Conservation (phyloP, 345 rosid genomes). For the Acer yangbiense region DNA sequence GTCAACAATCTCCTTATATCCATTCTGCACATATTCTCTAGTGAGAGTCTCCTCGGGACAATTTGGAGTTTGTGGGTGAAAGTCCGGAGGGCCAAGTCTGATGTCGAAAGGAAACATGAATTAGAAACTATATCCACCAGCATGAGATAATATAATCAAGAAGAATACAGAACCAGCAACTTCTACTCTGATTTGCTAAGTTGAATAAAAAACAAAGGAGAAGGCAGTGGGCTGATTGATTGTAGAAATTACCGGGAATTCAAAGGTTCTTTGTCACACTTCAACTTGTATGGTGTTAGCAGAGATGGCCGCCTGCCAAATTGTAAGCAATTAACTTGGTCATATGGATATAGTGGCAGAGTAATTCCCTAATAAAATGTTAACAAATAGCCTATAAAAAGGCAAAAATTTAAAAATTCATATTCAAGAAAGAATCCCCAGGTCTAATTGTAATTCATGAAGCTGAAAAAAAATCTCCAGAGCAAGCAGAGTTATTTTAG, state of each 20-base stretch:
- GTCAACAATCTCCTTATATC: slow-evolving; percentile 94
- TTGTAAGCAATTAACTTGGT: slow-evolving; percentile 11
- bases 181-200: neutral
- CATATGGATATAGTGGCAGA: slow-evolving; percentile 1
- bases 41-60: slow-evolving; percentile 95
- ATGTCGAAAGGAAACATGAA: slow-evolving; percentile 13
- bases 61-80: slow-evolving; percentile 79
- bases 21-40: slow-evolving; percentile 71
- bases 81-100: slow-evolving; percentile 98
- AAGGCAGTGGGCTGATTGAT: neutral
- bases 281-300: slow-evolving; percentile 77
- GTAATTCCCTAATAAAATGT: neutral
- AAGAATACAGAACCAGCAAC: slow-evolving; percentile 14
- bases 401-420: neutral
- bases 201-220: slow-evolving; percentile 7
- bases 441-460: neutral
- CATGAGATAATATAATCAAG: neutral
- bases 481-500: neutral
- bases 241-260: slow-evolving; percentile 71
- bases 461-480: slow-evolving; percentile 15
- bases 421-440: slow-evolving; percentile 2
- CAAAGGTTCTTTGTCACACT: slow-evolving; percentile 86
- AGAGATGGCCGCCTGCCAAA: slow-evolving; percentile 72
- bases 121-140: slow-evolving; percentile 22
- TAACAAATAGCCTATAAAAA: neutral